Conservation (phyloP, 352 stramenopile genomes). For the Phytophthora fragariae region DNA sequence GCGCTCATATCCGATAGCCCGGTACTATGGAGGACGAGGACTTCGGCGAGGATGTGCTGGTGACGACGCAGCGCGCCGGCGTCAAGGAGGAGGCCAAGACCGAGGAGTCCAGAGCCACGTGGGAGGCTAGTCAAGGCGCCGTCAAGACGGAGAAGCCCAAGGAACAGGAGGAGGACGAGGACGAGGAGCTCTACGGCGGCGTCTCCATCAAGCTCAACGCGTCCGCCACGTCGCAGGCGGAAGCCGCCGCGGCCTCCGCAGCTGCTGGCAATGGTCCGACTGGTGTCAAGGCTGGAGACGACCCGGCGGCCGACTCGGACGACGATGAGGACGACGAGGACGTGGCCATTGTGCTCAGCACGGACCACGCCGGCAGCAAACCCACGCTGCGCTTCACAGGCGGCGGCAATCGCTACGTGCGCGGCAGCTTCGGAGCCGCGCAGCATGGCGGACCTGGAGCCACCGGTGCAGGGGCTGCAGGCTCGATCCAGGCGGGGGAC, state of each 20-base stretch:
- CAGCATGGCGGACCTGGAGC: conserved; percentile 46
- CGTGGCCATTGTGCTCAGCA: conserved; percentile 81
- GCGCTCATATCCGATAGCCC: conserved; percentile 12
- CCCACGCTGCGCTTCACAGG: conserved; percentile 82
- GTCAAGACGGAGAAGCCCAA: conserved; percentile 25
- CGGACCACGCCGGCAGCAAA: conserved; percentile 69
- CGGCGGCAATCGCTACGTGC: conserved; percentile 80
- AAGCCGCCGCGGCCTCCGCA: conserved; percentile 20
- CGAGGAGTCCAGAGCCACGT: conserved; percentile 36
- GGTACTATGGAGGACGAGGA: conserved; percentile 69
- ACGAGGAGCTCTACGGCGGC: conserved; percentile 81
- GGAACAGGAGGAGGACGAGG: conserved; percentile 68
- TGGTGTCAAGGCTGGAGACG: conserved; percentile 12
- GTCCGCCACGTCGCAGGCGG: conserved; percentile 37
- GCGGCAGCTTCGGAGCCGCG: conserved; percentile 54
- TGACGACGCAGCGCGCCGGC: conserved; percentile 40
- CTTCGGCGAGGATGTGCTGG: conserved; percentile 82
- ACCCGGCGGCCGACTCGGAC: conserved; percentile 63
- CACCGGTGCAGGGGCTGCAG: conserved; percentile 1
- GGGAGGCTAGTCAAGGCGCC: conserved; percentile 19
- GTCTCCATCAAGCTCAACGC: conserved; percentile 78
- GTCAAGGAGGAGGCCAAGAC: conserved; percentile 43
- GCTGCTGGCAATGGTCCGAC: conserved; percentile 2
- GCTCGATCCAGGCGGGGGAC: conserved; percentile 30
- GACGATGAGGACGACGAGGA: conserved; percentile 89